Conservation (phyloP, 495 filamentous ascomycete genomes). For the Daldinia vernicosa region DNA sequence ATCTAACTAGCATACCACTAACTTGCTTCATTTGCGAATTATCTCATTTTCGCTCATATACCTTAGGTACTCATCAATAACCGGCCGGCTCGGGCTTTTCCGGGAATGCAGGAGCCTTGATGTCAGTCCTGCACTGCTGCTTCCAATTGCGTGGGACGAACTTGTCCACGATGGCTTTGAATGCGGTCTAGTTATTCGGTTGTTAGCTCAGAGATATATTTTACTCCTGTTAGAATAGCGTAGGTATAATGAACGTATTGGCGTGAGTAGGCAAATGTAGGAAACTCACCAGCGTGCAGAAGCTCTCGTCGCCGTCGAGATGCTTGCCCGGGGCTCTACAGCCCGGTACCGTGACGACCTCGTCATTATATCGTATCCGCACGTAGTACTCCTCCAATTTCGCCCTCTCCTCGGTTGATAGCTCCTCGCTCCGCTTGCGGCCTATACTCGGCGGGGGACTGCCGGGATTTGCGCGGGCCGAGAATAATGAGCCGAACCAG, state of each 20-base stretch:
- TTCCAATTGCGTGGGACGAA: slow-evolving; percentile 87
- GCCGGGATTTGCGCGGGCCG: slow-evolving; percentile 35
- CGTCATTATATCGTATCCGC: slow-evolving; percentile 93
- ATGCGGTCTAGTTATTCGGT: slow-evolving; percentile 72
- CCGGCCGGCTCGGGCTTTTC: slow-evolving; percentile 64
- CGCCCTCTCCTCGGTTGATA: slow-evolving; percentile 60
- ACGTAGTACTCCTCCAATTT: slow-evolving; percentile 81
- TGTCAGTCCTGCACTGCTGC: slow-evolving; percentile 72
- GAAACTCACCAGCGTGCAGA: slow-evolving; percentile 82
- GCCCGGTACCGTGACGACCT: slow-evolving; percentile 79
- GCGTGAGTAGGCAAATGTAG: neutral
- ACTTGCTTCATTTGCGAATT: neutral
- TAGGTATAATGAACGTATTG: neutral
- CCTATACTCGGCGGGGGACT: slow-evolving; percentile 55
- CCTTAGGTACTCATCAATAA: slow-evolving; percentile 46
- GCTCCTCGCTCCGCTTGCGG: slow-evolving; percentile 58
- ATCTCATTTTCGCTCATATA: neutral
- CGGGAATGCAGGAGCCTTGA: slow-evolving; percentile 65
- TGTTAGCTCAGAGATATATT: slow-evolving; percentile 14
- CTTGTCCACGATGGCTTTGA: slow-evolving; percentile 91
- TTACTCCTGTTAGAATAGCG: neutral
- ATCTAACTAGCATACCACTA: neutral
- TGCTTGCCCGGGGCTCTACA: slow-evolving; percentile 83
- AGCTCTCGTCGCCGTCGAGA: slow-evolving; percentile 85
- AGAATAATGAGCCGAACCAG: slow-evolving; percentile 61